Evolutionary conservation across 2,329 filamentous ascomycete genomes (phyloP).

Genomic region (Neonectria hederae): DNA sequence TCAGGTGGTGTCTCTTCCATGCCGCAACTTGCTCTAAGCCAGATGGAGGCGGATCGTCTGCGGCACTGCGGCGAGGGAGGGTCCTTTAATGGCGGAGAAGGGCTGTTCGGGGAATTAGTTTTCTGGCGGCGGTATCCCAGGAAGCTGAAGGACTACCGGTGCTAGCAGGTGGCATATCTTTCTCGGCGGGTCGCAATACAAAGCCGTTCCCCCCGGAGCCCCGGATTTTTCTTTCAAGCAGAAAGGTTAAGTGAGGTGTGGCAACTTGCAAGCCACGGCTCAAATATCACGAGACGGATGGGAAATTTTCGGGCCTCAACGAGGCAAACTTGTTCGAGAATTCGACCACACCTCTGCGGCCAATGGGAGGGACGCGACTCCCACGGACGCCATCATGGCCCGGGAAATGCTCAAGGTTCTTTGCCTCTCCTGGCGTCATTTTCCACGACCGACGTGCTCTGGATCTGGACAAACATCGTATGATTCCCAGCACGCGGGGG

Average conservation of each 20-base stretch:
- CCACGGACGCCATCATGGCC: not conserved
- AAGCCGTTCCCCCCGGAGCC: not conserved
- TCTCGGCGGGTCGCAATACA: conserved; percentile 1
- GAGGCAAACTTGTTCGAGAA: not conserved
- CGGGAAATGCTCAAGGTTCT: conserved; percentile 10
- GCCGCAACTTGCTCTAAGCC: conserved; percentile 19
- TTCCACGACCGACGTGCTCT: conserved; percentile 9
- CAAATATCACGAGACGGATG: conserved; percentile 28
- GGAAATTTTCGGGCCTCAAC: conserved; percentile 9
- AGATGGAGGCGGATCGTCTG: conserved; percentile 28
- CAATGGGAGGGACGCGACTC: conserved; percentile 12
- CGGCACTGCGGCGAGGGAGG: conserved; percentile 25
- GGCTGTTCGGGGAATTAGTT: conserved; percentile 15
- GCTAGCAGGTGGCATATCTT: not conserved
- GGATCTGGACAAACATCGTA: conserved; percentile 34
- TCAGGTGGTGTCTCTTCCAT: conserved; percentile 19
- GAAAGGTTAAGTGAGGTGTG: conserved; percentile 4
- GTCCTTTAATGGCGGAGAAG: conserved; percentile 18
- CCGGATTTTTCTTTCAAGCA: not conserved
- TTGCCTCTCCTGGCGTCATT: conserved; percentile 25
- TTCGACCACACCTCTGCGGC: not conserved
- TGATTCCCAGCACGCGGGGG: conserved; percentile 31
- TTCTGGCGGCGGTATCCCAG: conserved; percentile 16
- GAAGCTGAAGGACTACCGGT: not conserved
- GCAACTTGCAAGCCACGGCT: not conserved